Evolutionary conservation across 108 stramenopile species (phyloP).

Genomic region (Schizochytrium sp.): DNA sequence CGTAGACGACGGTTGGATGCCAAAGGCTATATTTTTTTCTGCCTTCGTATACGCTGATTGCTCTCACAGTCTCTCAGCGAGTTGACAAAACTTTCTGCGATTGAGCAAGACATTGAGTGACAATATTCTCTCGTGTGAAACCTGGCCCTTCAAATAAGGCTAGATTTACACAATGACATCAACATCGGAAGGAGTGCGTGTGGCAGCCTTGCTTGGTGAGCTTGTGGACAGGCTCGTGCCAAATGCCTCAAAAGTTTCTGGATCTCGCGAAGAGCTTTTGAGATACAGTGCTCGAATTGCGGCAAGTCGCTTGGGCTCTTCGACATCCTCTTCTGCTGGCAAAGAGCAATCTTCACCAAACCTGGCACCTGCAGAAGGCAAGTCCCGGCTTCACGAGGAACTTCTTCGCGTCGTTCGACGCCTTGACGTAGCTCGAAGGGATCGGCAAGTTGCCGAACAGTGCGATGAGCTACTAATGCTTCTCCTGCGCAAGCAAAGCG

Average conservation of each 20-base stretch:
- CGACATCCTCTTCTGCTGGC: background rate
- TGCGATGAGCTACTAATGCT: constrained; percentile 44
- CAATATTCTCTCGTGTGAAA: too few species aligned
- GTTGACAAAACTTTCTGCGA: too few species aligned
- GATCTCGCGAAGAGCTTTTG: background rate
- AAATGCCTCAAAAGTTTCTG: background rate
- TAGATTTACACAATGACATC: too few species aligned
- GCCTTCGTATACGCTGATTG: too few species aligned
- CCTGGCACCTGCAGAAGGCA: background rate
- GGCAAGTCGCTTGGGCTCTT: background rate
- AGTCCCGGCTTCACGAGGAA: constrained; percentile 19
- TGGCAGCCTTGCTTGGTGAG: constrained; percentile 24
- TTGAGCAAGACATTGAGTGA: too few species aligned
- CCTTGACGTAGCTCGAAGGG: background rate
- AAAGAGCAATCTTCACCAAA: background rate
- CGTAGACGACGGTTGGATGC: too few species aligned
- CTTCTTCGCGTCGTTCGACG: constrained; percentile 16
- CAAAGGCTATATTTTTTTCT: too few species aligned
- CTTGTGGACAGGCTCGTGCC: constrained; percentile 50
- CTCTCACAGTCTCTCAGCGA: too few species aligned
- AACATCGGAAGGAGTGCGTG: background rate
- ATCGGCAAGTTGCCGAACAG: background rate
- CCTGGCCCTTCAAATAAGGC: too few species aligned
- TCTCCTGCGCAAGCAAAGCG: constrained; percentile 29
- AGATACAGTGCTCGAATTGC: constrained; percentile 16